These are phyloP conservation scores for Grosmannia clavigera DNA, from an alignment of 2,329 filamentous ascomycete species.

Conservation along the genomic window DNA sequence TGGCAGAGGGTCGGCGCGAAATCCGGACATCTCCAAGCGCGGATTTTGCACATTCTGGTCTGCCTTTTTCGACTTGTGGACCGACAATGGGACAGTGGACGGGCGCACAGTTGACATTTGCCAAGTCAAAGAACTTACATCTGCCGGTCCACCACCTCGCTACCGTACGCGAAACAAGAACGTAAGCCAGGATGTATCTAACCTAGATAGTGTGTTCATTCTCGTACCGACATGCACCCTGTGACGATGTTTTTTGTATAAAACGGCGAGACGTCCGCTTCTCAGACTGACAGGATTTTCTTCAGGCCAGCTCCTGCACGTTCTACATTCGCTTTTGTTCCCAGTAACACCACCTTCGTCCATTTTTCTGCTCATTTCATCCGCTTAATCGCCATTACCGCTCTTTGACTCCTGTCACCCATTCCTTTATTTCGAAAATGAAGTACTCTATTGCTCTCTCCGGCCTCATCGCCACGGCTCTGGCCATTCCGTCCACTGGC, in stretches of 20 bases:
- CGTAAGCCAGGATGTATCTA: background rate
- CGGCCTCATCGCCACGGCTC: background rate
- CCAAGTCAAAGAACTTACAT: background rate
- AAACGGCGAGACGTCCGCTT: background rate
- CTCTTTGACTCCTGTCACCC: background rate
- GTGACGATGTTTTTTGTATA: background rate
- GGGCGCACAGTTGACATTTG: background rate
- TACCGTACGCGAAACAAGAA: background rate
- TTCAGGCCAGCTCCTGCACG: background rate
- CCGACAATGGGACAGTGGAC: background rate
- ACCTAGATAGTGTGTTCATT: background rate
- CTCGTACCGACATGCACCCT: background rate
- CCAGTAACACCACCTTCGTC: background rate
- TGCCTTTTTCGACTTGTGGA: background rate
- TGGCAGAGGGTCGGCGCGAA: background rate
- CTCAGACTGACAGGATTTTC: background rate
- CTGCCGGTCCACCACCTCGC: background rate
- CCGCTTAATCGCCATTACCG: background rate
- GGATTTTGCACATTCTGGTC: background rate
- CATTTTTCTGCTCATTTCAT: background rate
- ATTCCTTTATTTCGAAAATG: background rate
- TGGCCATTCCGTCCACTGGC: background rate
- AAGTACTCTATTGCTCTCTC: background rate
- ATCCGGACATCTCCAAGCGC: background rate
- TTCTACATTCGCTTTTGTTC: background rate